Conservation (phyloP, 2,329 filamentous ascomycete species). For the Pleochaeta shiraiana region DNA sequence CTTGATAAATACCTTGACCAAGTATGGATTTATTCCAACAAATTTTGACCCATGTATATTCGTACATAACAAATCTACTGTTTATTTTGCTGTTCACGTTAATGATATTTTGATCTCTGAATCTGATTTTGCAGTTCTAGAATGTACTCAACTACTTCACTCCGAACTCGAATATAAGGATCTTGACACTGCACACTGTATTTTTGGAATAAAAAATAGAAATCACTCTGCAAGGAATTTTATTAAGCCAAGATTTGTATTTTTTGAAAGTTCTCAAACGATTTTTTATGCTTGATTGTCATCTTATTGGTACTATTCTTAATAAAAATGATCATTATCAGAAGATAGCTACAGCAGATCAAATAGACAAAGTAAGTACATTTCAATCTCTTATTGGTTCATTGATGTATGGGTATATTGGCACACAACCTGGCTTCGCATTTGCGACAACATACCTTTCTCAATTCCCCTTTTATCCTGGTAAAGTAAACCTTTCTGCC, state of each 20-base stretch:
- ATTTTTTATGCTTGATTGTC: constrained; percentile 1
- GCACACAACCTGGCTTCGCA: background rate
- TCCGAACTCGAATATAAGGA: constrained; percentile 1
- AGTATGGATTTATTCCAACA: no score
- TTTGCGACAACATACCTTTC: background rate
- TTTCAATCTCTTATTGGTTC: background rate
- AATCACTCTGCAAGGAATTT: background rate
- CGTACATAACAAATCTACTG: no score
- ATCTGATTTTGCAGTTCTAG: background rate
- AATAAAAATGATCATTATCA: background rate
- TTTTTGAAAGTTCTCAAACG: background rate
- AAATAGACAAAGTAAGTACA: background rate
- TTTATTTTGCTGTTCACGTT: no score
- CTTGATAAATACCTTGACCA: background rate
- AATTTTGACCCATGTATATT: no score
- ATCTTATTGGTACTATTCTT: background rate
- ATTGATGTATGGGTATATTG: constrained; percentile 1
- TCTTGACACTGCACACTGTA: background rate
- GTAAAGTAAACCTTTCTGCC: background rate
- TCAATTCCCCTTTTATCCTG: background rate
- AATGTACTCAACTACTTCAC: background rate
- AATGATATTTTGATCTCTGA: no score
- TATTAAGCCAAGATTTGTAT: background rate
- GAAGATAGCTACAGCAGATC: background rate
- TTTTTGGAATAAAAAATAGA: background rate